Conservation (phyloP, 495 filamentous ascomycete genomes). For the Aspergillus nidulans region DNA sequence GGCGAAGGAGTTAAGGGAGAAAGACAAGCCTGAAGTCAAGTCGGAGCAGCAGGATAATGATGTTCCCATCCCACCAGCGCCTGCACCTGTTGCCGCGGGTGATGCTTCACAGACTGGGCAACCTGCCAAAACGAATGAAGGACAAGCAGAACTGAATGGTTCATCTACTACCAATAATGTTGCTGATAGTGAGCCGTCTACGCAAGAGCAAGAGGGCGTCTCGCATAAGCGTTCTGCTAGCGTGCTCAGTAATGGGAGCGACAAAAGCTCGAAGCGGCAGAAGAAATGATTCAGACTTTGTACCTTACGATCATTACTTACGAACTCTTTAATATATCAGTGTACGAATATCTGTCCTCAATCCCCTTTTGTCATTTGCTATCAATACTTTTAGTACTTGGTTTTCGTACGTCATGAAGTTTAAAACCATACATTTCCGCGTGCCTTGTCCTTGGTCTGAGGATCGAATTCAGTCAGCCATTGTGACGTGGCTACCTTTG, state of each 20-base stretch:
- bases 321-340: slow-evolving; percentile 20
- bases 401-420: background rate
- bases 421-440: background rate
- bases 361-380: background rate
- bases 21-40: slow-evolving; percentile 34
- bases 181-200: slow-evolving; percentile 9
- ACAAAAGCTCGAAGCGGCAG: slow-evolving; percentile 67
- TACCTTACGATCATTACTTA: background rate
- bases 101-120: background rate
- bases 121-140: slow-evolving; percentile 1
- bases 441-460: background rate
- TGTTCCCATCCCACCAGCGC: slow-evolving; percentile 13
- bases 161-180: background rate
- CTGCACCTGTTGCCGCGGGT: slow-evolving; percentile 2
- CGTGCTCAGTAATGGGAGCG: slow-evolving; percentile 63
- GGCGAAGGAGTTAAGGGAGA: slow-evolving; percentile 22
- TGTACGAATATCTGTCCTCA: slow-evolving; percentile 33
- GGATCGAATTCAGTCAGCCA: background rate
- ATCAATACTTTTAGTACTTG: slow-evolving; percentile 1
- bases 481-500: background rate
- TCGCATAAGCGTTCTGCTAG: slow-evolving; percentile 71
- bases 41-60: slow-evolving; percentile 32
- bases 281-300: slow-evolving; percentile 50
- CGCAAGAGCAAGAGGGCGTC: slow-evolving; percentile 25
- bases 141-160: background rate